A percentile compares a stretch with the other conserved stretches of the same genome.
These are phyloP conservation scores for Cladobotryum protrusum DNA, from an alignment of 2,329 filamentous ascomycete genomes.

Conservation along the genomic window DNA sequence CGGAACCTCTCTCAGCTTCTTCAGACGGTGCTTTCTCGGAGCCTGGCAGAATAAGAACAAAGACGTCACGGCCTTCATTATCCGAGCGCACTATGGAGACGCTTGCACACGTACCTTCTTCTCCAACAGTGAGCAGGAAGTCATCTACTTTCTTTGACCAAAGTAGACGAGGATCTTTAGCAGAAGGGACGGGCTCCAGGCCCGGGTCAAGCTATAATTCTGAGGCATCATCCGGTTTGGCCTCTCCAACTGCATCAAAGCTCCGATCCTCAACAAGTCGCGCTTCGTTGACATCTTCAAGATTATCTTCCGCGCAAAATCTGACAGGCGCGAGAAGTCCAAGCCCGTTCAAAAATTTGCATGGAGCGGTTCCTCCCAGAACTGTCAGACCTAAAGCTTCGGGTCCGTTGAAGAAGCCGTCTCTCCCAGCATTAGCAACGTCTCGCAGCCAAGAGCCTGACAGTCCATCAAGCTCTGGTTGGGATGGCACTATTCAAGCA, in stretches of 20 bases:
- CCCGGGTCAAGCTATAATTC: conserved; percentile 56
- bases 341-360: conserved; percentile 33
- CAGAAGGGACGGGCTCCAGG: conserved; percentile 39
- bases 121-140: conserved; percentile 61
- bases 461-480: conserved; percentile 14
- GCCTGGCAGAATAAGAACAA: conserved; percentile 17
- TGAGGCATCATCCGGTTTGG: conserved; percentile 42
- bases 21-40: conserved; percentile 13
- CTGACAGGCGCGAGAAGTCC: conserved; percentile 24
- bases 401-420: conserved; percentile 49
- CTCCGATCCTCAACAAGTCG: conserved; percentile 19
- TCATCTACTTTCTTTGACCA: conserved; percentile 67
- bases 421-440: conserved; percentile 33
- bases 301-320: conserved; percentile 20
- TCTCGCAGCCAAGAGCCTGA: conserved; percentile 5
- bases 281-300: conserved; percentile 16
- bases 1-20: conserved; percentile 6
- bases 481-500: conserved; percentile 27
- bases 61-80: conserved; percentile 51
- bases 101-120: conserved; percentile 68
- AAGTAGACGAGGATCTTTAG: conserved; percentile 49
- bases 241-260: conserved; percentile 19
- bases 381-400: conserved; percentile 46
- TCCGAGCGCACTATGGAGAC: conserved; percentile 84
- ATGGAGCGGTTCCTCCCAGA: conserved; percentile 26